Percentiles rank a stretch among this genome's conserved stretches.
These are phyloP conservation scores for Citropsis articulata DNA, from an alignment of 345 rosid species.

Conservation along the genomic window DNA sequence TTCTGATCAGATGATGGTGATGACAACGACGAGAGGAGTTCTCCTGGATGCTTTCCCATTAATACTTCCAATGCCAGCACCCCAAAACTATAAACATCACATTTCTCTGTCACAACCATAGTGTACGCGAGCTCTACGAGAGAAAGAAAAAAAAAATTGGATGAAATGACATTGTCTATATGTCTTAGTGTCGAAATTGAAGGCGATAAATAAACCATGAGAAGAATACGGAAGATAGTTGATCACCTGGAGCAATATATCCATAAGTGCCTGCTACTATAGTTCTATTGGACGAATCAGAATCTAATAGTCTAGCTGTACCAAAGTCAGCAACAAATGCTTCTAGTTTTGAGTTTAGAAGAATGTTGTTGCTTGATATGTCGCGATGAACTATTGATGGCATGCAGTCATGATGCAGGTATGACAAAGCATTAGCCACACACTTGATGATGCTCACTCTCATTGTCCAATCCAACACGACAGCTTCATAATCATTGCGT, in stretches of 20 bases:
- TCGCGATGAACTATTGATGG: no score
- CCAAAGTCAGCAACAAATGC: conserved; percentile 12
- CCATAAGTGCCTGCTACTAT: conserved; percentile 13
- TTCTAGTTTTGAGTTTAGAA: no score
- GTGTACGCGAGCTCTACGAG: neutral
- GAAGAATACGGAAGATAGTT: neutral
- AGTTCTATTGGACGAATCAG: conserved; percentile 11
- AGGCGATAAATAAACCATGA: neutral
- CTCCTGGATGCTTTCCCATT: no score
- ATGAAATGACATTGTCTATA: neutral
- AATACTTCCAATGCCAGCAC: no score
- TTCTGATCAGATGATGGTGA: no score
- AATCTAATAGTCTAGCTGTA: conserved; percentile 8
- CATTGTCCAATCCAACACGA: conserved; percentile 17
- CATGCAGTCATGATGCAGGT: no score
- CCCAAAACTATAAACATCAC: no score
- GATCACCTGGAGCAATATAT: conserved; percentile 17
- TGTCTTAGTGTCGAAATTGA: neutral
- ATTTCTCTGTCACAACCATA: neutral
- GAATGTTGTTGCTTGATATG: no score
- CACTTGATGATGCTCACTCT: conserved; percentile 15
- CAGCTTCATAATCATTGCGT: neutral
- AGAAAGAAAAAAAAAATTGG: neutral
- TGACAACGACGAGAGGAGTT: no score
- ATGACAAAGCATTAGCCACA: conserved; percentile 3